These are phyloP conservation scores for Alopecurus myosuroides DNA, from an alignment of 176 grass and related monocot genomes.

Conservation along the genomic window DNA sequence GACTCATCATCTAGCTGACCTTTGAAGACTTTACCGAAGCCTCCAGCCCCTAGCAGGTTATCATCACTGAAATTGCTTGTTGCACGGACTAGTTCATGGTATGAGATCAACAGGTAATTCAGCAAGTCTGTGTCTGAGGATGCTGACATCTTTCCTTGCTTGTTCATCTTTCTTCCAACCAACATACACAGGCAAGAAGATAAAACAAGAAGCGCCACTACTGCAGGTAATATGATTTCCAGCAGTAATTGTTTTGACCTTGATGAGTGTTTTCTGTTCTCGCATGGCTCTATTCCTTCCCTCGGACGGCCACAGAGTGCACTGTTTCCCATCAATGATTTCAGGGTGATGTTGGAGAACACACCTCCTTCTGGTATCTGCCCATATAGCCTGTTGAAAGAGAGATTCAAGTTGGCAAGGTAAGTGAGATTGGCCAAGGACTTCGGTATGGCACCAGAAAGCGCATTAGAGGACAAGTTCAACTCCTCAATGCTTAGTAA, in stretches of 20 bases:
- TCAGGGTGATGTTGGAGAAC: constrained; percentile 37
- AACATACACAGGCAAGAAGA: not conserved
- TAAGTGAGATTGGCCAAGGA: constrained; percentile 7
- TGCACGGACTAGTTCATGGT: constrained; percentile 15
- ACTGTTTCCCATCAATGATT: constrained; percentile 44
- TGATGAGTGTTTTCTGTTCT: not conserved
- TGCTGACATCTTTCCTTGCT: not conserved
- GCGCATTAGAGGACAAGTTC: not conserved
- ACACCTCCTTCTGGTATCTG: constrained; percentile 29
- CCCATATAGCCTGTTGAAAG: not conserved
- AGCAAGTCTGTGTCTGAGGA: not conserved
- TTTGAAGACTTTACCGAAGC: constrained; percentile 9
- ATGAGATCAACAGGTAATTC: constrained; percentile 13
- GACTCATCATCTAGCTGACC: not conserved
- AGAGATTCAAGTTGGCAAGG: not conserved
- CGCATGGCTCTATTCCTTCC: constrained; percentile 23
- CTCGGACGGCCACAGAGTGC: constrained; percentile 30
- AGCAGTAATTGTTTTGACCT: not conserved
- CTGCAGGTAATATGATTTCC: constrained; percentile 11
- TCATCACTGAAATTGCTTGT: not conserved
- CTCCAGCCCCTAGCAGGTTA: not conserved
- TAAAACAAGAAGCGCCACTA: not conserved
- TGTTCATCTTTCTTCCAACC: not conserved
- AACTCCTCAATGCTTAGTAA: not conserved
- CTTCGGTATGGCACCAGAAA: not conserved